phyloP scores from a whole-genome alignment of 495 filamentous ascomycete species.

The Penicillium subrubescens region DNA sequence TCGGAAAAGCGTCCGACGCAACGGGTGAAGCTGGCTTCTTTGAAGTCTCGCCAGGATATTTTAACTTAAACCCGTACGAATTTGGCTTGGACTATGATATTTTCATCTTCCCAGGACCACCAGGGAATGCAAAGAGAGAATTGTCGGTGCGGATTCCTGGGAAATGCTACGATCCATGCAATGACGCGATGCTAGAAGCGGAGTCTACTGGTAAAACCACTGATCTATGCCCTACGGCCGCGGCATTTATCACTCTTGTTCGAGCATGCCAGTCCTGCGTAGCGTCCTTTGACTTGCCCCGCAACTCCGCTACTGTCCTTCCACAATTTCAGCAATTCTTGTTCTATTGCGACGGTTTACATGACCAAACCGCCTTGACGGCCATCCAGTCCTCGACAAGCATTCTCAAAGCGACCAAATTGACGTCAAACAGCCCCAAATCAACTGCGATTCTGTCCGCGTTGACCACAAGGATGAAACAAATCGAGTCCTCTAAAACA shows the following conservation, averaged over 20 bases:
- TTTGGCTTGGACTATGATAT: neutral
- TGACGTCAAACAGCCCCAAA: no score
- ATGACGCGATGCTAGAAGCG: conserved; percentile 12
- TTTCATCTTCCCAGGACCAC: neutral
- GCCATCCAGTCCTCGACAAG: no score
- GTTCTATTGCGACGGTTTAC: conserved; percentile 6
- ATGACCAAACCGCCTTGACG: no score
- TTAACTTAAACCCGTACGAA: neutral
- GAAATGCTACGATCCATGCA: conserved; percentile 15
- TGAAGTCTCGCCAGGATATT: neutral
- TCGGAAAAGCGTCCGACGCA: neutral
- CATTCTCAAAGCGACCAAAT: no score
- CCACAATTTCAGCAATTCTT: conserved; percentile 18
- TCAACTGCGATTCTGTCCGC: no score
- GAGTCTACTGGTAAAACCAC: conserved; percentile 12
- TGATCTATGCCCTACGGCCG: conserved; percentile 1
- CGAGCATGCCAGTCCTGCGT: conserved; percentile 2
- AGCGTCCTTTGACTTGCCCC: neutral
- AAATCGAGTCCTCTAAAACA: no score
- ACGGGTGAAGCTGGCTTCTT: neutral
- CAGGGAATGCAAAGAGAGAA: neutral
- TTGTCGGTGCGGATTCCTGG: conserved; percentile 6
- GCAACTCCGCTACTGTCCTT: neutral
- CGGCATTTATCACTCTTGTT: conserved; percentile 4
- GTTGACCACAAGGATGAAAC: no score